phyloP scores from a whole-genome alignment of 306 rosid species.

The Herpetospermum pedunculosum region DNA sequence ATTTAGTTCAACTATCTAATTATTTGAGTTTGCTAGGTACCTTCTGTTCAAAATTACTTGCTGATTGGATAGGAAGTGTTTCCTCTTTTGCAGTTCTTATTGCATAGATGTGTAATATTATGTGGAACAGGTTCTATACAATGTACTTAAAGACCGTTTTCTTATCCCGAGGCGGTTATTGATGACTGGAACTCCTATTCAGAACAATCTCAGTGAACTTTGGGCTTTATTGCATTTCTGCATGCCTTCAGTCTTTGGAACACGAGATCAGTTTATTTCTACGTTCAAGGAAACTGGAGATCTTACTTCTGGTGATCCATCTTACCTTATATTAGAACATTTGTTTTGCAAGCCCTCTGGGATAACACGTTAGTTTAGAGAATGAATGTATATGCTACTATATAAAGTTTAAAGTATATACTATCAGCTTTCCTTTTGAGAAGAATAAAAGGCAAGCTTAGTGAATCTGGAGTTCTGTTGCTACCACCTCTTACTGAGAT shows the following conservation, averaged over 20 bases:
- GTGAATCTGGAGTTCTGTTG: conserved; percentile 60
- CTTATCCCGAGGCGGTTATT: conserved; percentile 78
- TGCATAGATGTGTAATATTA: conserved; percentile 11
- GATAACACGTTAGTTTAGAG: not conserved
- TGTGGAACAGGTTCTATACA: conserved; percentile 62
- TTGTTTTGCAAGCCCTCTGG: not conserved
- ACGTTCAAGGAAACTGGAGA: conserved; percentile 64
- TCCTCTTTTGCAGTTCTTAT: conserved; percentile 2
- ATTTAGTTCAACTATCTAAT: not conserved
- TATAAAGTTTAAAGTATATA: conserved; percentile 34
- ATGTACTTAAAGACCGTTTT: conserved; percentile 59
- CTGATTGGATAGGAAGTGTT: not conserved
- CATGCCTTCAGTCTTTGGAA: conserved; percentile 85
- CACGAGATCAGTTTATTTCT: conserved; percentile 62
- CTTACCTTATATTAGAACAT: not conserved
- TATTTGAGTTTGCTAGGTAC: not conserved
- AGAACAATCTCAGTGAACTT: conserved; percentile 77
- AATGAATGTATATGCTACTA: not conserved
- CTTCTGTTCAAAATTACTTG: not conserved
- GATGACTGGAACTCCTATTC: conserved; percentile 97
- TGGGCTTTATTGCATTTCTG: conserved; percentile 89
- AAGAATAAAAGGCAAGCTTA: conserved; percentile 72
- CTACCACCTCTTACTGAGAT: conserved; percentile 80
- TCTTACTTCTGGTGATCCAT: conserved; percentile 42
- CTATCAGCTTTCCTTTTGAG: conserved; percentile 79